Conservation (phyloP, 371 early-diverging fungal species). For the Lichtheimia hyalospora region DNA sequence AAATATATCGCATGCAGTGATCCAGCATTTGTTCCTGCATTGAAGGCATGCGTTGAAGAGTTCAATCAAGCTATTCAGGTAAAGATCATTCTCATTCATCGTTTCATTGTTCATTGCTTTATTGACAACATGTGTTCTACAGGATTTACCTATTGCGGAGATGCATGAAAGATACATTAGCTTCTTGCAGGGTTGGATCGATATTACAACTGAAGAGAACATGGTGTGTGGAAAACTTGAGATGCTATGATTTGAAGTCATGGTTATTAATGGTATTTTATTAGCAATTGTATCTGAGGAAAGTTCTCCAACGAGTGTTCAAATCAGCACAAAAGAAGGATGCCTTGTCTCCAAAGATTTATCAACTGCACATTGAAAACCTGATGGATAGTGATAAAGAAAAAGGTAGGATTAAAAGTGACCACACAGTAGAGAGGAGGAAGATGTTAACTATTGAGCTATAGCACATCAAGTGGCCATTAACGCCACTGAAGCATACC, state of each 20-base stretch:
- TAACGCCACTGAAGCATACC: constrained; percentile 38
- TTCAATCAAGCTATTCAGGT: constrained; percentile 47
- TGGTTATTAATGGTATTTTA: background rate
- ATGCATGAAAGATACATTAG: constrained; percentile 63
- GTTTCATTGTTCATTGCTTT: background rate
- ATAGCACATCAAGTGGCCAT: constrained; percentile 34
- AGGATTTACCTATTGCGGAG: constrained; percentile 29
- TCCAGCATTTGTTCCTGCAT: constrained; percentile 58
- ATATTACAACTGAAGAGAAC: constrained; percentile 54
- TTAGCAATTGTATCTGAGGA: constrained; percentile 53
- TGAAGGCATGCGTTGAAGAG: constrained; percentile 51
- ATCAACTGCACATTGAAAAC: constrained; percentile 42
- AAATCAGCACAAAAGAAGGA: constrained; percentile 40
- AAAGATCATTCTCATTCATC: constrained; percentile 5
- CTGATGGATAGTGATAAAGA: constrained; percentile 8
- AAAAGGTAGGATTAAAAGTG: constrained; percentile 10
- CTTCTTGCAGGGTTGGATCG: constrained; percentile 58
- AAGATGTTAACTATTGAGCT: background rate
- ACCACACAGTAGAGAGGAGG: constrained; percentile 18
- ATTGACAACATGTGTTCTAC: background rate
- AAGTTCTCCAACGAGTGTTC: constrained; percentile 22
- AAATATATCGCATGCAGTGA: constrained; percentile 27
- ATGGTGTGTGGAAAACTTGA: constrained; percentile 30
- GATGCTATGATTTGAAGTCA: background rate
- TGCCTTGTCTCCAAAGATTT: constrained; percentile 44